Evolutionary conservation across 805 yeast genomes (phyloP).

Genomic region (Wilhelminamyces savonicus): DNA sequence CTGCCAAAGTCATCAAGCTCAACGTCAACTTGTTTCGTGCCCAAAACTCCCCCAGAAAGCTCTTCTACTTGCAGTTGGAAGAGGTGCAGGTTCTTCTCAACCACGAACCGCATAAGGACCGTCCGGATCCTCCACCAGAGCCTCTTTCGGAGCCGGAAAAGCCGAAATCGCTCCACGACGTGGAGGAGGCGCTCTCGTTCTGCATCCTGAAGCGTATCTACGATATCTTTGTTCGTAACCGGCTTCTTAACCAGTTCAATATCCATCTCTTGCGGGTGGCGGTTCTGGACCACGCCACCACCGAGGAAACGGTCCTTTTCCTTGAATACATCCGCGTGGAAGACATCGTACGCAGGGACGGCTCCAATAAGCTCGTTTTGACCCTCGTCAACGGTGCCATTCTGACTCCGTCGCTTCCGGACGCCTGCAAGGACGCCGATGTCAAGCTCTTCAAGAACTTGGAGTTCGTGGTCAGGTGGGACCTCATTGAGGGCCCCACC

Average conservation of each 20-base stretch:
- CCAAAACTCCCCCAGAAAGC: too few species aligned
- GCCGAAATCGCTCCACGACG: not conserved
- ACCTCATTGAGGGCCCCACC: not conserved
- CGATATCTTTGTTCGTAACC: conserved; percentile 12
- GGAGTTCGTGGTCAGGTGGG: conserved; percentile 6
- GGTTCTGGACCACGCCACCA: conserved; percentile 7
- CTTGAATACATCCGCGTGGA: conserved; percentile 10
- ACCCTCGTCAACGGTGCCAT: conserved; percentile 8
- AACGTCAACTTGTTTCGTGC: too few species aligned
- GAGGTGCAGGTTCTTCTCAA: conserved; percentile 10
- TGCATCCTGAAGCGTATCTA: conserved; percentile 5
- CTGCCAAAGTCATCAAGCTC: too few species aligned
- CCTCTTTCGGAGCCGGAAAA: not conserved
- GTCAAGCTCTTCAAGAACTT: conserved; percentile 7
- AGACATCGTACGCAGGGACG: conserved; percentile 1
- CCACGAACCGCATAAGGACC: conserved; percentile 1
- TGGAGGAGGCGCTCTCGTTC: not conserved
- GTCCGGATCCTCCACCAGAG: not conserved
- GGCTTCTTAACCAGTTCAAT: conserved; percentile 17
- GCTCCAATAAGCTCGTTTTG: conserved; percentile 2
- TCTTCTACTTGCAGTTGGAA: conserved; percentile 20
- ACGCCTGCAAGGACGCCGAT: conserved; percentile 1
- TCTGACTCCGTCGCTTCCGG: too few species aligned
- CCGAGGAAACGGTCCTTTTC: conserved; percentile 6
- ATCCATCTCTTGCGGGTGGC: conserved; percentile 16